Evolutionary conservation across 2,329 filamentous ascomycete species (phyloP).

Genomic region (Didymosphaeria variabile): DNA sequence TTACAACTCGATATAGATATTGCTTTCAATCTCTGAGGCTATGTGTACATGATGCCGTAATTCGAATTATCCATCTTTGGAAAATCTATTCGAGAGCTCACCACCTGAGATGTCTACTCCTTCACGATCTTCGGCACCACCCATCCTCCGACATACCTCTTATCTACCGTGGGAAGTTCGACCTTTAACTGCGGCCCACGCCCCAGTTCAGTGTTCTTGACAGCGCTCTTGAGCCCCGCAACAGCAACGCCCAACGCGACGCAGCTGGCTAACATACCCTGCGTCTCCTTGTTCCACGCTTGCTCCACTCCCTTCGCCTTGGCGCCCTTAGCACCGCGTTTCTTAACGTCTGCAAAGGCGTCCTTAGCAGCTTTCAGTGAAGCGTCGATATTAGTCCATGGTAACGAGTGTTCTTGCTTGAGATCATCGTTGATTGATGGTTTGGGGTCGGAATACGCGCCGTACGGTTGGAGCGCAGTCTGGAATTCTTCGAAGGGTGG

Average conservation of each 20-base stretch:
- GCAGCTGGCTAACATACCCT: constrained; percentile 43
- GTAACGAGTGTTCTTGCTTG: constrained; percentile 10
- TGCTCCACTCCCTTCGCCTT: constrained; percentile 48
- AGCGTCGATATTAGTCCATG: constrained; percentile 40
- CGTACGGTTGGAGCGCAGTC: constrained; percentile 41
- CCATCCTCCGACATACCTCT: constrained; percentile 58
- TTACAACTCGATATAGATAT: neutral
- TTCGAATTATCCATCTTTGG: neutral
- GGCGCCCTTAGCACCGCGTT: constrained; percentile 41
- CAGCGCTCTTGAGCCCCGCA: constrained; percentile 33
- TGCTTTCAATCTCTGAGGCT: neutral
- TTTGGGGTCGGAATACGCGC: constrained; percentile 29
- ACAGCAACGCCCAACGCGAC: constrained; percentile 43
- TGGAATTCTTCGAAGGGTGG: constrained; percentile 71
- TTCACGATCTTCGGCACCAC: constrained; percentile 54
- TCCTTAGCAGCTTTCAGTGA: constrained; percentile 46
- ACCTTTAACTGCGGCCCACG: constrained; percentile 38
- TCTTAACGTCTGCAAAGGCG: constrained; percentile 49
- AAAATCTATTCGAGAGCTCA: neutral
- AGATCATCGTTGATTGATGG: constrained; percentile 20
- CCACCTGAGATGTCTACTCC: constrained; percentile 11
- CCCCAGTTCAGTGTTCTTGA: constrained; percentile 15
- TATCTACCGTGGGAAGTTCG: constrained; percentile 47
- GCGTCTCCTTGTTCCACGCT: constrained; percentile 49
- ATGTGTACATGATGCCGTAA: neutral